Evolutionary conservation across 2,329 filamentous ascomycete genomes (phyloP), one percentile per base, ranked within the genome.

Genomic region (Paraphoma sp.): DNA sequence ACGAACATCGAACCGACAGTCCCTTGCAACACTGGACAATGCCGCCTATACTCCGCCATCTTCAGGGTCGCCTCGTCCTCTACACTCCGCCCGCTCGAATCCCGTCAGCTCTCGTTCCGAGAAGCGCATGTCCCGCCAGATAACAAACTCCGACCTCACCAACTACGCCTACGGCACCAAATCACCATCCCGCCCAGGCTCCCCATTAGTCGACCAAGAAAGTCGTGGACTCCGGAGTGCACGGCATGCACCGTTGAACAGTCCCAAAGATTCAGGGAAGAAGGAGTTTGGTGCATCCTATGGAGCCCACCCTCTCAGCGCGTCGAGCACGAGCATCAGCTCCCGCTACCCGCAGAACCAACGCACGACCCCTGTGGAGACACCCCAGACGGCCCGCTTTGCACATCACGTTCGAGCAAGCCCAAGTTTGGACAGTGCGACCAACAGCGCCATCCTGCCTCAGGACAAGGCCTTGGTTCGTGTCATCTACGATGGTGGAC

Each of bases 401-500:
- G 83, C 83, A 56, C 82, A 83, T 64, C 92, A 97, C 76, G 87
- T 89, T 52, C 87, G 91, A 71, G 91, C 91, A 66, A 90, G 90
- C 69, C 91, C 90, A 51, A 96, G 92, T 76, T 84, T 94, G 71
- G 93, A 97, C 76, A 89, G 92, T 65, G 88, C 94, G 62, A 77
- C 78, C 1, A 79, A 79, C 59, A 95, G 94, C 85, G 91, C 92
- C 64, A 89, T 90, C 57, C 81, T 97, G 70, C 93, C 93, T 54
- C 85, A 89, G 63, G 91, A 93, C 76, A 92, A 96, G 75, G 90
- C 93, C 57, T 87, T 97, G 58, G 96, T 98, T 62, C 87, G 93
- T 61, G 92, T 97, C 65, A 97, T 98, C 71, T 97, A 91, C 64
- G 95, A 93, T 47, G 92, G 89, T 60, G 95, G 93, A 49, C 88